A percentile compares a stretch with the other conserved stretches of the same genome.
phyloP scores from a whole-genome alignment of 495 filamentous ascomycete species.

The Rhypophila decipiens region DNA sequence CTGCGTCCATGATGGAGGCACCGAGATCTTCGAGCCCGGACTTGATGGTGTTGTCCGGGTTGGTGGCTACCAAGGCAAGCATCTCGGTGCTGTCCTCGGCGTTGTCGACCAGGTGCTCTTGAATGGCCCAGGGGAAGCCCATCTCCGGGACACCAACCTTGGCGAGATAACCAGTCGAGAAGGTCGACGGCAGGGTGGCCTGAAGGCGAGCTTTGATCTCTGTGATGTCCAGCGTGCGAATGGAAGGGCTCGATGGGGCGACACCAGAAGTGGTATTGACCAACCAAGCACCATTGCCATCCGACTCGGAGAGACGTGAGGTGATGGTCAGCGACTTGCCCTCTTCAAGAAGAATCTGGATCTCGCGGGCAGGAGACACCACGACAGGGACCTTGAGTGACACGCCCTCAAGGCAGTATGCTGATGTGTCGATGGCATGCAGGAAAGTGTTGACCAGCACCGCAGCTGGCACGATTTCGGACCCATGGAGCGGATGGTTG shows the following conservation, averaged over 20 bases:
- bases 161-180: neutral
- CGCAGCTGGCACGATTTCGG: neutral
- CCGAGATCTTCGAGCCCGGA: neutral
- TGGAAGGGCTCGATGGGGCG: neutral
- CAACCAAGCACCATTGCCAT: neutral
- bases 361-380: neutral
- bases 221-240: neutral
- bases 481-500: neutral
- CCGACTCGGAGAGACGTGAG: neutral
- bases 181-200: neutral
- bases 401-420: neutral
- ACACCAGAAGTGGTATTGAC: neutral
- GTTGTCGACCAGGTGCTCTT: neutral
- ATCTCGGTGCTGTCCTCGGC: neutral
- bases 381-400: neutral
- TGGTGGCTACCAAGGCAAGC: neutral
- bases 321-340: neutral
- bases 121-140: neutral
- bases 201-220: neutral
- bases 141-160: neutral
- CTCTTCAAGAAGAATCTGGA: neutral
- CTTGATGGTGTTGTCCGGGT: neutral
- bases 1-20: neutral
- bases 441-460: neutral
- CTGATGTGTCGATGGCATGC: neutral